Percentiles rank a stretch among this genome's conserved stretches.
phyloP scores from a whole-genome alignment of 2,329 filamentous ascomycete genomes.

The Emergomyces orientalis region DNA sequence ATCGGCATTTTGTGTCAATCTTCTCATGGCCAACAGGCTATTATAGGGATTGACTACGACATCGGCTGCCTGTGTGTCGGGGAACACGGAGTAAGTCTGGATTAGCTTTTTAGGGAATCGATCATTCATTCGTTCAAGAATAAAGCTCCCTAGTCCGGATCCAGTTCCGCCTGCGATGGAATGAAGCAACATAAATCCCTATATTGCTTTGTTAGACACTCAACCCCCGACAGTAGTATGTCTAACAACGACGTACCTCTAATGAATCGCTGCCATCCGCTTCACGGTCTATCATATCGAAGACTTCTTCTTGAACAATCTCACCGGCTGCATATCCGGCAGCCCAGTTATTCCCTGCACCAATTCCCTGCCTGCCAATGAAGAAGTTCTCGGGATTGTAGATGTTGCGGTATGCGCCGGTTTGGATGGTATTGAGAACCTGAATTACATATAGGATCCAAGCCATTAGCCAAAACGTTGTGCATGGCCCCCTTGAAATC shows the following conservation, averaged over 20 bases:
- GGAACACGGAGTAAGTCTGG: constrained; percentile 97
- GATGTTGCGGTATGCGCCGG: constrained; percentile 91
- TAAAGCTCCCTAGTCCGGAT: constrained; percentile 87
- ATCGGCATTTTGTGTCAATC: constrained; percentile 91
- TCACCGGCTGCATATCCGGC: constrained; percentile 92
- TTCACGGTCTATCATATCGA: constrained; percentile 99
- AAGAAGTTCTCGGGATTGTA: constrained; percentile 99
- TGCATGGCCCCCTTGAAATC: neutral
- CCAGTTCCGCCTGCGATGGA: constrained; percentile 96
- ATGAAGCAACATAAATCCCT: constrained; percentile 97
- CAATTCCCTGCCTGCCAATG: constrained; percentile 83
- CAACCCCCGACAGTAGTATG: neutral
- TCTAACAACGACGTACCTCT: constrained; percentile 48
- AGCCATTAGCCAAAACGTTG: neutral
- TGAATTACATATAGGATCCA: constrained; percentile 20
- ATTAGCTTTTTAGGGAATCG: constrained; percentile 98
- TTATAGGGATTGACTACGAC: constrained; percentile 99
- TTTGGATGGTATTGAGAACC: constrained; percentile 88
- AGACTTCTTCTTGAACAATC: constrained; percentile 85
- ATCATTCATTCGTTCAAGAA: constrained; percentile 92
- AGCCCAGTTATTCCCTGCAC: constrained; percentile 97
- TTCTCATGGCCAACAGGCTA: constrained; percentile 81
- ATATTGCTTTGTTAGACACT: neutral
- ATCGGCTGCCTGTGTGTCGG: constrained; percentile 80
- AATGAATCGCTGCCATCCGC: constrained; percentile 96